Base-by-base conservation (phyloP, 371 early-diverging fungal genomes). In the Umbelopsis sp. region DNA sequence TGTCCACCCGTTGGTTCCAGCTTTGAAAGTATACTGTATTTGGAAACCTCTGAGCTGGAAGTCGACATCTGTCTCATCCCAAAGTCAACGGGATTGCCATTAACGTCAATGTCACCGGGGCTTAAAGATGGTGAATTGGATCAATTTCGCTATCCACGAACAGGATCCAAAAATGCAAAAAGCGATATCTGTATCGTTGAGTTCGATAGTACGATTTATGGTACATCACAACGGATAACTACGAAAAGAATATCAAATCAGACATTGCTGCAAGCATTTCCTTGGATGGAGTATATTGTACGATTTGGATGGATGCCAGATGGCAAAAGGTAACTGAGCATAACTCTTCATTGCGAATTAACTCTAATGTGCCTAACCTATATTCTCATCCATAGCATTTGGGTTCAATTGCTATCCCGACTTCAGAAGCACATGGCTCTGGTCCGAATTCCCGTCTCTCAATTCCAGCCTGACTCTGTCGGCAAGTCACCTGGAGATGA, bases 211-310 rank as follows among this genome's bases (percentile, higher is more conserved):
- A 0, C 29, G 65, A 10, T 65, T 18, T 50, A 46, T 18, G 46
- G 62, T 14, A 11, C 50, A 24, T 14, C 44, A 9, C 63, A 53
- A 1, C 63, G 45, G 10, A 63, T 16, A 3, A 77, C 78, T n/a
- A 66, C 79, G n/a, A 78, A 80, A 41, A 84, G 82, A 69, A 74
- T 83, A 24, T 74, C 90, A 16, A 85, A 83, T 81, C 67, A 65
- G 18, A 65, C 75, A 1, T 67, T 77, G 10, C 64, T 92, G 11
- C 72, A 80, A 62, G 64, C 72, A 50, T 92, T 88, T 63, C 90
- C 93, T 10, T 93, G 94, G 93, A 65, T 81, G 38, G 93, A 93
- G 72, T 94, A 94, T 68, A 86, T 92, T 48, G 88, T 88, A 11
- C 81, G 94, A 24, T 86, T 89, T 72, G 93, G 91, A 0, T 94